Evolutionary conservation across 1,284 basidiomycete genomes (phyloP).

Genomic region (Rhizoctonia solani): DNA sequence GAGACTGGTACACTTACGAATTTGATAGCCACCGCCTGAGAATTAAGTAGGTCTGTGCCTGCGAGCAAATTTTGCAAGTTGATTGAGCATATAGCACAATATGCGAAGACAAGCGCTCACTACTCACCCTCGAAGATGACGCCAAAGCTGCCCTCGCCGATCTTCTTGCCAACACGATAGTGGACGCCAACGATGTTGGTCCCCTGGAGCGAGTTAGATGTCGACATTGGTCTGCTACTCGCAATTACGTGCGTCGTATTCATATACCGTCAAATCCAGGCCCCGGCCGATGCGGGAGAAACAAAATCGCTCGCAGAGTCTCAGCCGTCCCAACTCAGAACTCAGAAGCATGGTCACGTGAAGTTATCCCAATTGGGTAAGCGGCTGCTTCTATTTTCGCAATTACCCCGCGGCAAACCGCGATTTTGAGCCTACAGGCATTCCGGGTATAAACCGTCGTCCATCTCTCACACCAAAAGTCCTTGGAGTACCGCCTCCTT

Average conservation of each 20-base stretch:
- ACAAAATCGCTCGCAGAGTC: constrained; percentile 14
- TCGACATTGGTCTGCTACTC: constrained; percentile 31
- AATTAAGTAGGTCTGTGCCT: constrained; percentile 95
- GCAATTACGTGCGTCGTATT: constrained; percentile 36
- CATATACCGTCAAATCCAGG: constrained; percentile 16
- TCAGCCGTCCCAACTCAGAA: constrained; percentile 23
- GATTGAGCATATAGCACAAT: not conserved
- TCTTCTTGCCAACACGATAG: constrained; percentile 71
- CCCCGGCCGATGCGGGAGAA: constrained; percentile 18
- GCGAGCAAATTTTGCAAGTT: constrained; percentile 31
- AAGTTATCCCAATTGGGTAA: constrained; percentile 4
- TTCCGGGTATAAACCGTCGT: constrained; percentile 21
- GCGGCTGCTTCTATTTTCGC: not conserved
- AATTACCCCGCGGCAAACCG: constrained; percentile 11
- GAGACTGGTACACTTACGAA: constrained; percentile 67
- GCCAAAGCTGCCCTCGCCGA: constrained; percentile 83
- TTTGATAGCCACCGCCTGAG: constrained; percentile 96
- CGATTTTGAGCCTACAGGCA: constrained; percentile 4
- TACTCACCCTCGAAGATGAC: constrained; percentile 45
- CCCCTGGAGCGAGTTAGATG: constrained; percentile 7
- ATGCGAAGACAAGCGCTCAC: constrained; percentile 9
- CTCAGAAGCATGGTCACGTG: constrained; percentile 25
- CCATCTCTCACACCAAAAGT: constrained; percentile 9
- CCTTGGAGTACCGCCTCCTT: not conserved
- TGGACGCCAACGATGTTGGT: constrained; percentile 69